Evolutionary conservation across 345 rosid species (phyloP), one percentile per base, ranked within the genome.

Genomic region (Brassica incana): DNA sequence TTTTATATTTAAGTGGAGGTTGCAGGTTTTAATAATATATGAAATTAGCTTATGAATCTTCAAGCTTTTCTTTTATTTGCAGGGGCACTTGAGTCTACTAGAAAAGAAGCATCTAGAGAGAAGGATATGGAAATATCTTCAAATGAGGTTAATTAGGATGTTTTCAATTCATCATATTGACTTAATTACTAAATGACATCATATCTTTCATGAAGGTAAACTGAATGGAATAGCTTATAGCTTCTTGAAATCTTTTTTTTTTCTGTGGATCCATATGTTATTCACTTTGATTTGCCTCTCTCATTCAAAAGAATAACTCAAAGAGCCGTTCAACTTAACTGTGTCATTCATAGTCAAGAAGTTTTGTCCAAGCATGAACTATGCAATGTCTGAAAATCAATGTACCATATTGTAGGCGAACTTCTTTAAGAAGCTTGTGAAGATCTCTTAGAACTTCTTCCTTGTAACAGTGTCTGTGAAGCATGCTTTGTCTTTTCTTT

Each of bases 41-140:
- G 35, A 30, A 23, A 50, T 50, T 67, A 74, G 71, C 79, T 63
- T 68, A 74, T 61, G 75, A 74, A 52, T 35, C 1, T 74, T 67
- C 16, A 62, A 62, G 36, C 35, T n/a, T 2, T 40, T 14, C 14
- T 12, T 16, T 16, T 11, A 6, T 50, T 12, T 58, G 16, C 50
- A 74, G 79, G 60, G 61, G 59, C 64, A 61, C 18, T 20, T 5
- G 71, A 75, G 60, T 69, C 20, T n/a, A 52, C 64, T 68, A 35
- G 48, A 68, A 62, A n/a, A 8, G 20, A 69, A 63, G 69, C 33
- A 48, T 6, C 69, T 60, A 79, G 2, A 73, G 61, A 27, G 12
- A 79, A 68, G 35, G 75, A 63, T 68, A 7, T 58, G 48, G 65
- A 29, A 27, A 50, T 7, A 9, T 68, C 27, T 6, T 63, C 71